phyloP scores from a whole-genome alignment of 208 protist species.

The Acanthamoeba lenticulata region DNA sequence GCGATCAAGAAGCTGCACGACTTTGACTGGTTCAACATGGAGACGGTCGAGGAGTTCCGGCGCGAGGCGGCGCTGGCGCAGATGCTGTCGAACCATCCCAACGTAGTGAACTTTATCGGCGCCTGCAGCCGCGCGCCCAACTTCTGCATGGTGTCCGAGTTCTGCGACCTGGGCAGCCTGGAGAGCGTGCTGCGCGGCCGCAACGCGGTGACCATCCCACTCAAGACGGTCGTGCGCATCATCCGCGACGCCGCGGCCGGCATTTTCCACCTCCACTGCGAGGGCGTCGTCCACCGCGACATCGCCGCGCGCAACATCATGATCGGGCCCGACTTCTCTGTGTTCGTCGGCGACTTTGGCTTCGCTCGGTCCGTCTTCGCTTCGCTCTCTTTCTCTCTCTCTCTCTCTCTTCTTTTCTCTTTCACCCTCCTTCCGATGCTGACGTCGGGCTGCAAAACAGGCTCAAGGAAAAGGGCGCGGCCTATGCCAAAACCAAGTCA shows the following conservation, averaged over 20 bases:
- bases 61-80: neutral
- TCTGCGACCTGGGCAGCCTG: constrained; percentile 6
- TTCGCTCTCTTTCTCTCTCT: neutral
- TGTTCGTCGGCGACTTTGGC: constrained; percentile 28
- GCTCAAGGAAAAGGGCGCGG: constrained; percentile 16
- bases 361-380: neutral
- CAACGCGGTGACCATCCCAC: neutral
- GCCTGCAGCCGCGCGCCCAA: constrained; percentile 8
- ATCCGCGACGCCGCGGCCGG: neutral
- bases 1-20: constrained; percentile 46
- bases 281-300: constrained; percentile 5
- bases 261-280: constrained; percentile 26
- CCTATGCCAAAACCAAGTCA: constrained; percentile 14
- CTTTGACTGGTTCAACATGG: constrained; percentile 55
- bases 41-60: constrained; percentile 24
- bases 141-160: constrained; percentile 38
- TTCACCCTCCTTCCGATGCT: too few species aligned
- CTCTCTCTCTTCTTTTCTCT: too few species aligned
- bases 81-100: constrained; percentile 2
- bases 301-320: constrained; percentile 9
- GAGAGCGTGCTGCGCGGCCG: constrained; percentile 25
- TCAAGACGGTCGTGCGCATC: constrained; percentile 4
- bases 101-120: constrained; percentile 10
- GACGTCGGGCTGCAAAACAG: too few species aligned
- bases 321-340: neutral